phyloP scores from a whole-genome alignment of 2,329 filamentous ascomycete genomes.

The Escovopsis sp. region DNA sequence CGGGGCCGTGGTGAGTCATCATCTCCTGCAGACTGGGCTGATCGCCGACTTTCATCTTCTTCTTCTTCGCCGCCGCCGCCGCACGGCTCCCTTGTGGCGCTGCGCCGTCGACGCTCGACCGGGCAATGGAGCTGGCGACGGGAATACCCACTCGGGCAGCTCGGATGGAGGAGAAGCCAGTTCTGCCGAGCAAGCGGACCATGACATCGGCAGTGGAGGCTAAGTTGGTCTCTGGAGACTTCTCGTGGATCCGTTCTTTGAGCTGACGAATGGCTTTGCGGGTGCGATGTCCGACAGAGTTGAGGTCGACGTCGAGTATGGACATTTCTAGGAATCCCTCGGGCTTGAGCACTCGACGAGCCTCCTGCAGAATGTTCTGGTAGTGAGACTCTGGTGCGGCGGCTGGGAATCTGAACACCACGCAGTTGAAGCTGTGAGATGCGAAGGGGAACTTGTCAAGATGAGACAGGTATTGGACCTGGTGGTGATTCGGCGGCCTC shows the following conservation, averaged over 20 bases:
- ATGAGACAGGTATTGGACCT: conserved; percentile 53
- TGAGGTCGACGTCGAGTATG: conserved; percentile 64
- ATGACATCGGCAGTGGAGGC: conserved; percentile 45
- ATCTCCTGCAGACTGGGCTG: conserved; percentile 52
- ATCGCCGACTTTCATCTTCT: conserved; percentile 21
- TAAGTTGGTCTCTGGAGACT: conserved; percentile 45
- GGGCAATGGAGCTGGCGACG: conserved; percentile 39
- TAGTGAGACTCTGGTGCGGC: conserved; percentile 55
- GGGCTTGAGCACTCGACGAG: conserved; percentile 62
- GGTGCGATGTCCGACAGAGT: conserved; percentile 64
- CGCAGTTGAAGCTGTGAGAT: conserved; percentile 57
- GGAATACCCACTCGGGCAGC: conserved; percentile 66
- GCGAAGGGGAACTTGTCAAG: conserved; percentile 59
- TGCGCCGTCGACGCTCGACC: conserved; percentile 9
- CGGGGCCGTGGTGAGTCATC: conserved; percentile 53
- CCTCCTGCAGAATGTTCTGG: conserved; percentile 57
- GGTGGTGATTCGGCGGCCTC: conserved; percentile 57
- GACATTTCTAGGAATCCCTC: conserved; percentile 68
- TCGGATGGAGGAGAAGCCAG: conserved; percentile 59
- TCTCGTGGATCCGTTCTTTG: conserved; percentile 54
- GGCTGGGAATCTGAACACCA: conserved; percentile 63
- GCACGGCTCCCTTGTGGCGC: conserved; percentile 1
- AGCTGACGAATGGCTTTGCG: conserved; percentile 53
- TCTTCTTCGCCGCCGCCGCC: conserved; percentile 1
- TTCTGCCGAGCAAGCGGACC: conserved; percentile 49